Base-by-base conservation (phyloP, 345 rosid genomes). In the Erucastrum elatum region DNA sequence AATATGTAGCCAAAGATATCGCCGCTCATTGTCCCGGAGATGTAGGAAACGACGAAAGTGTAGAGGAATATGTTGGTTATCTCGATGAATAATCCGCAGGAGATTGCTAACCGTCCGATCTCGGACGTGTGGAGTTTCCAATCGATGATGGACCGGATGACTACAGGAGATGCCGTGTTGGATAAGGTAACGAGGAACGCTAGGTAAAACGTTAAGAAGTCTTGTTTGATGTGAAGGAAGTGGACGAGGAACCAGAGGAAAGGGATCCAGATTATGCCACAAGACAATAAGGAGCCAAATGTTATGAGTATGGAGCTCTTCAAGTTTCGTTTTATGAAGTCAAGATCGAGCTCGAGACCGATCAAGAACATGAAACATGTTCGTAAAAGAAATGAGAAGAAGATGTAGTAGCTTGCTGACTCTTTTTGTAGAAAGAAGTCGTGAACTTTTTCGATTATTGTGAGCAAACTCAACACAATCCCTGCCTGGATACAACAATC, bases 291-390 rank as follows among this genome's bases (percentile, higher is more conserved):
- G 2, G 89, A 89, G 3, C 90, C 87, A 0, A 66, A 78, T 3
- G 97, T 85, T 31, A 94, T 64, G 17, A 82, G 75, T 70, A 82
- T 66, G 1, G 90, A 83, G 1, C 77, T 73, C 6, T 84, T 84
- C 56, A 90, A n/a, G 75, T 88, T 88, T 17, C 90, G 86, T 66
- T 76, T 81, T 2, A 87, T 41, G 72, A 87, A 92, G 70, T 89
- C 75, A 41, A 84, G 74, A 72, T 90, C 98, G 9, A 82, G 77
- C 80, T 92, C 90, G 2, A 92, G 85, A 6, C 97, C 97, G 69
- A 92, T 86, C 79, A 87, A 81, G 87, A 94, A 94, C 91, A 90
- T 90, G 75, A 94, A 88, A 44, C 87, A 71, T 60, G 87, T 77
- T 55, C 94, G 85, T 72, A 86, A 86, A 37, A 90, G 26, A 80